Base-by-base conservation (phyloP, 2,329 filamentous ascomycete species). In the Fusarium drepaniforme region DNA sequence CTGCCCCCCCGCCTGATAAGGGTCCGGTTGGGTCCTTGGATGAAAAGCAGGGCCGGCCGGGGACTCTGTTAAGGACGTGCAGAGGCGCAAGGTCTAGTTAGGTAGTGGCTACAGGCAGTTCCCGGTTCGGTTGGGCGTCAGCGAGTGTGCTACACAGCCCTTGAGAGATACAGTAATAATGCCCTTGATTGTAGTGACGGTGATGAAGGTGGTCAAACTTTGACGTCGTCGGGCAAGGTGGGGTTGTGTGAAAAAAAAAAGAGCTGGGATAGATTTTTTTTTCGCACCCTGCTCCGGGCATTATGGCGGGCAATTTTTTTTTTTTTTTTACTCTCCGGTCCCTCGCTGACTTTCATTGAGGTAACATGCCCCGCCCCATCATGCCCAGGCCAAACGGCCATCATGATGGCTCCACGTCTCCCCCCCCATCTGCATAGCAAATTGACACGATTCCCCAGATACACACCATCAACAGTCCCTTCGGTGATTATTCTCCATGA, bases 171-270 rank as follows among this genome's bases (percentile, higher is more conserved):
- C 37, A 44, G 42, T 46, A 61, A 49, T 46, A 61, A 49, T 46
- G 38, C 37, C 40, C 66, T 67, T 44, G 57, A 33, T 33, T 75
- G 35, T 62, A 60, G 53, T 68, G 70, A 66, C 37, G 25, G 49
- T 68, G 71, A 76, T 30, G 53, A 59, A 46, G 30, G 53, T 67
- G 65, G 49, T 68, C 51, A 74, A 75, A 66, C 68, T 75, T 77
- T 76, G 64, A 70, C 61, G 69, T 72, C 35, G 56, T 59, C 33
- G n/a, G 67, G 60, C 38, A 62, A 68, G 59, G 72, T 76, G 74
- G 74, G 74, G 74, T 71, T 53, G 49, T 51, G 46, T 51, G 25
- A 53, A 33, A 53, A 75, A 68, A 46, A 53, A 53, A 75, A 66
- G 67, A 71, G 70, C 71, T 75, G 64, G 70, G 73, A 62, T 38